Conservation (phyloP, 345 rosid species). For the Populus alba region DNA sequence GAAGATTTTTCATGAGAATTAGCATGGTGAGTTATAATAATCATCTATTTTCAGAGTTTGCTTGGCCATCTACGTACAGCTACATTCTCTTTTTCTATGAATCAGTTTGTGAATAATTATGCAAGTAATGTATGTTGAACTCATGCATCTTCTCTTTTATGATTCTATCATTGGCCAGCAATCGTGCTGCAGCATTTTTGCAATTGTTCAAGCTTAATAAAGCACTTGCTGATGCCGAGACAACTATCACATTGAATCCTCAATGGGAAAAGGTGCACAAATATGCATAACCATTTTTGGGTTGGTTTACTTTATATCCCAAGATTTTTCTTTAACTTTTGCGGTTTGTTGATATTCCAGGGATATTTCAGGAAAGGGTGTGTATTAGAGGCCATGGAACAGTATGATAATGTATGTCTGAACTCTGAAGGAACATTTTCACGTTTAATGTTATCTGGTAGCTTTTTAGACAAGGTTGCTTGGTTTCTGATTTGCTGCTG, state of each 20-base stretch:
- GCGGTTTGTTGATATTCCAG: constrained; percentile 36
- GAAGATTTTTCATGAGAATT: no score
- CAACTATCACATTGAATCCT: constrained; percentile 73
- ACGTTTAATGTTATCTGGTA: constrained; percentile 2
- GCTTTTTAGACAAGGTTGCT: background rate
- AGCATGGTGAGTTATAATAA: no score
- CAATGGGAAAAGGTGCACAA: constrained; percentile 80
- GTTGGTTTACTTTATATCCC: background rate
- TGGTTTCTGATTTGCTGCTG: background rate
- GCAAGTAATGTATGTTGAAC: no score
- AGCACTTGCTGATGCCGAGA: constrained; percentile 93
- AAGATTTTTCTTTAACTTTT: background rate
- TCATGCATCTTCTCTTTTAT: background rate
- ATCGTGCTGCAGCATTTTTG: constrained; percentile 95
- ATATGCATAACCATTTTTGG: constrained; percentile 7
- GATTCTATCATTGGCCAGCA: constrained; percentile 45
- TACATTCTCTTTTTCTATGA: no score
- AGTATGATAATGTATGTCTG: constrained; percentile 69
- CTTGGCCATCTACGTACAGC: no score
- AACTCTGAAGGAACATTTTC: background rate
- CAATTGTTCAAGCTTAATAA: constrained; percentile 82
- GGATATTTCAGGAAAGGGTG: constrained; percentile 97
- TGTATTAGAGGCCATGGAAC: constrained; percentile 92
- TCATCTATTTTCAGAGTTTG: no score
- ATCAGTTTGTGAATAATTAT: no score